Percentiles rank a stretch among this genome's conserved stretches.
phyloP scores from a whole-genome alignment of 1,284 basidiomycete genomes.

The Singerocomus rubriflavus region DNA sequence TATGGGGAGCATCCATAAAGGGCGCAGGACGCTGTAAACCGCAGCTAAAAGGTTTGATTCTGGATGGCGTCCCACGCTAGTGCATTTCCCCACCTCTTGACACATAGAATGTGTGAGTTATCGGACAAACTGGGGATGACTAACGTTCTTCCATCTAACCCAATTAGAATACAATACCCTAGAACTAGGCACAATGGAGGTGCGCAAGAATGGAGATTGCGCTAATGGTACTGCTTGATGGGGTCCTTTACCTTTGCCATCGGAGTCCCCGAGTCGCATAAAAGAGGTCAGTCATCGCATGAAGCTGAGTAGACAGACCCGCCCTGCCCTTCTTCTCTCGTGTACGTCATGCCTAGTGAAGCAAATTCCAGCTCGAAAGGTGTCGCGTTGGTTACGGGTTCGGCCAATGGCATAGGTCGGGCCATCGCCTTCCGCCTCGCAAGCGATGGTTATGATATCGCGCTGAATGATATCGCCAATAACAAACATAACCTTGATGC shows the following conservation, averaged over 20 bases:
- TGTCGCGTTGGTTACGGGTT: slow-evolving; percentile 37
- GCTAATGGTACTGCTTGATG: too few relatives aligned
- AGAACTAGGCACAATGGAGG: too few relatives aligned
- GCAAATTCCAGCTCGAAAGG: slow-evolving; percentile 7
- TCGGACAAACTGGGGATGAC: too few relatives aligned
- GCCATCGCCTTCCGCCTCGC: slow-evolving; percentile 36
- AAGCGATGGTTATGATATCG: slow-evolving; percentile 37
- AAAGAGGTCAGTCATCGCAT: background rate
- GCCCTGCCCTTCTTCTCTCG: background rate
- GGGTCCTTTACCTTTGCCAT: too few relatives aligned
- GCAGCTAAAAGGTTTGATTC: background rate
- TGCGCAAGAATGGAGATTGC: too few relatives aligned
- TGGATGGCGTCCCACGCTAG: background rate
- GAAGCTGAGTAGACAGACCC: background rate
- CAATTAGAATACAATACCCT: too few relatives aligned
- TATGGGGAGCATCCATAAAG: too few relatives aligned
- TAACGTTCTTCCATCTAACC: too few relatives aligned
- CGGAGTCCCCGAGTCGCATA: too few relatives aligned
- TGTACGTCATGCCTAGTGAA: slow-evolving; percentile 6
- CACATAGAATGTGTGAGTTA: background rate
- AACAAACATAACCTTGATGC: slow-evolving; percentile 21
- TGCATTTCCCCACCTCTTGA: background rate
- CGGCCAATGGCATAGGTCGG: slow-evolving; percentile 36
- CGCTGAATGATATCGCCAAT: slow-evolving; percentile 32
- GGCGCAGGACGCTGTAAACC: too few relatives aligned